These are phyloP conservation scores for Yamadazyma trypodendri DNA, from an alignment of 1,139 yeast genomes.

Conservation along the genomic window DNA sequence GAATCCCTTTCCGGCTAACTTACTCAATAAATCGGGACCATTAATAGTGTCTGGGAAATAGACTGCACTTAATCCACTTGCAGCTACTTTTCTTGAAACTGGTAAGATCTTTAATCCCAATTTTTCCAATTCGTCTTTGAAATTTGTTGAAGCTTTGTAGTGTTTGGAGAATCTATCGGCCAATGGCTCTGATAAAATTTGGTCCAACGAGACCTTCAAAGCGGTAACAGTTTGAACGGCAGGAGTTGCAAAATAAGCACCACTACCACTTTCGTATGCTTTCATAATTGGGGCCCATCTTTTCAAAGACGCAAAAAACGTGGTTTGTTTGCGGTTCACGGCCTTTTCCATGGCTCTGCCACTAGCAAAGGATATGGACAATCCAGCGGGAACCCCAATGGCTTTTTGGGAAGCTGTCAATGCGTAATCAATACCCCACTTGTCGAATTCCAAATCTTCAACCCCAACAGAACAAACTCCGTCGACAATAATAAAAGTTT, in stretches of 20 bases:
- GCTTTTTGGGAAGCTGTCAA: conserved; percentile 96
- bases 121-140: conserved; percentile 57
- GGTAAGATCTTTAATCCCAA: conserved; percentile 74
- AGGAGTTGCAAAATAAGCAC: conserved; percentile 92
- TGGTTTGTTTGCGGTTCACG: conserved; percentile 49
- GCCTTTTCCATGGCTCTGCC: conserved; percentile 71
- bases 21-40: conserved; percentile 59
- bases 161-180: conserved; percentile 66
- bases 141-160: conserved; percentile 56
- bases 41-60: conserved; percentile 77
- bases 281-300: conserved; percentile 90
- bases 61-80: conserved; percentile 85
- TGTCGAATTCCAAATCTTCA: conserved; percentile 80
- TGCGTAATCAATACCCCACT: conserved; percentile 87
- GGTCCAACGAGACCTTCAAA: conserved; percentile 71
- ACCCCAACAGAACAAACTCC: conserved; percentile 95
- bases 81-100: conserved; percentile 57
- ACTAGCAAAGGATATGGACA: conserved; percentile 74
- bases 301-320: conserved; percentile 73
- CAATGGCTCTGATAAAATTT: conserved; percentile 61
- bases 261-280: conserved; percentile 79
- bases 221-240: conserved; percentile 86
- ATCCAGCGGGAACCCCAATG: conserved; percentile 91
- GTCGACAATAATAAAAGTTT: conserved; percentile 81
- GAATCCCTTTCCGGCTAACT: conserved; percentile 65